These are phyloP conservation scores for Wilcoxina mikolae DNA, from an alignment of 495 filamentous ascomycete species.

Conservation along the genomic window DNA sequence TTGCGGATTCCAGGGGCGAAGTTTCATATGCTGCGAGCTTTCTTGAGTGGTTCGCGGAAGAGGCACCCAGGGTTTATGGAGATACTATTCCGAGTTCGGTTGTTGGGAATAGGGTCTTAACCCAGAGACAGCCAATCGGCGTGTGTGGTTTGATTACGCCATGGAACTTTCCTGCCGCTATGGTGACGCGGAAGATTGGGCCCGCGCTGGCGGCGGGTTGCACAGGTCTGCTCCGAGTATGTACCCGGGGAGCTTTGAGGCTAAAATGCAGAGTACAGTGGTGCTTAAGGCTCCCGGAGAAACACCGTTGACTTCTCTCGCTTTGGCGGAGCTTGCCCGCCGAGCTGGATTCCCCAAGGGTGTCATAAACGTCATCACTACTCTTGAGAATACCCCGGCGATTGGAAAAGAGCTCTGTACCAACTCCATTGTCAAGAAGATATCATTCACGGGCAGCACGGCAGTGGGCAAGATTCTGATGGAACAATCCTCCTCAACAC, in stretches of 20 bases:
- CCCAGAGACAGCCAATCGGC: slow-evolving; percentile 74
- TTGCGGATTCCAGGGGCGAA: slow-evolving; percentile 55
- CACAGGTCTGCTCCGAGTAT: too few species aligned
- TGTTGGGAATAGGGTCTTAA: slow-evolving; percentile 59
- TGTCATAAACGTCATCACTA: slow-evolving; percentile 68
- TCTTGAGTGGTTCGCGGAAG: slow-evolving; percentile 68
- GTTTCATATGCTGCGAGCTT: slow-evolving; percentile 58
- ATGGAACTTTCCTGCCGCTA: slow-evolving; percentile 90
- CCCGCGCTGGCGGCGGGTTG: slow-evolving; percentile 74
- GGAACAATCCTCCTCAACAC: slow-evolving; percentile 61
- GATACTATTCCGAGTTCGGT: slow-evolving; percentile 48
- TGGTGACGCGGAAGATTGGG: slow-evolving; percentile 80
- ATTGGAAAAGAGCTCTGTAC: slow-evolving; percentile 61
- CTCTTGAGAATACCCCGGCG: slow-evolving; percentile 53
- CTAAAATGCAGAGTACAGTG: too few species aligned
- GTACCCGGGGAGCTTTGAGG: too few species aligned
- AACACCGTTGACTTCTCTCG: slow-evolving; percentile 72
- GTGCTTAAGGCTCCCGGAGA: slow-evolving; percentile 74
- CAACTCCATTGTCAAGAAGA: slow-evolving; percentile 56
- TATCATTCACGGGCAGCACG: slow-evolving; percentile 84
- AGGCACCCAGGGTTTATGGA: slow-evolving; percentile 55
- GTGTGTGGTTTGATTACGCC: slow-evolving; percentile 92
- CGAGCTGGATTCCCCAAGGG: slow-evolving; percentile 75
- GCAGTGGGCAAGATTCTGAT: slow-evolving; percentile 75
- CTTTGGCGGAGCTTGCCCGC: slow-evolving; percentile 65